Conservation (phyloP, 495 filamentous ascomycete genomes). For the Lineolata rhizophorae region DNA sequence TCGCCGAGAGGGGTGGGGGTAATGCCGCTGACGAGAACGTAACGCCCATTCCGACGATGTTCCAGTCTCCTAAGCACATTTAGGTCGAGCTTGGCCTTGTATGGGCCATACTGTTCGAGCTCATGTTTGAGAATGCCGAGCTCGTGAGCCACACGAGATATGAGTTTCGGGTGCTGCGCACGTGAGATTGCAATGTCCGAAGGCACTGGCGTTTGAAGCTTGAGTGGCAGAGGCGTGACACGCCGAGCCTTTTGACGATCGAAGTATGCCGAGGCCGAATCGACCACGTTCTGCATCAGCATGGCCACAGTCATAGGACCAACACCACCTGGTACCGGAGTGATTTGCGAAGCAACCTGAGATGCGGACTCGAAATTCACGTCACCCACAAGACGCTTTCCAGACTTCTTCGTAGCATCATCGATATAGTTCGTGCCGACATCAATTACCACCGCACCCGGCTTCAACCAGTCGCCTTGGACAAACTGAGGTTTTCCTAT, state of each 20-base stretch:
- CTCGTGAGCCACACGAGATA: constrained; percentile 65
- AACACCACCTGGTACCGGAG: constrained; percentile 88
- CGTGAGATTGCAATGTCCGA: constrained; percentile 87
- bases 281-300: constrained; percentile 83
- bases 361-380: constrained; percentile 77
- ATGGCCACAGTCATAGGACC: constrained; percentile 98
- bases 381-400: constrained; percentile 82
- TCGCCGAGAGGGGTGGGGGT: constrained; percentile 95
- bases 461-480: constrained; percentile 88
- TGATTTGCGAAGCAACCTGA: constrained; percentile 83
- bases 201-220: constrained; percentile 53
- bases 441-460: constrained; percentile 84
- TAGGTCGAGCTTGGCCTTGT: constrained; percentile 88
- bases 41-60: constrained; percentile 72
- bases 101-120: constrained; percentile 80
- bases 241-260: constrained; percentile 56
- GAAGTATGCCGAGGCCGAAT: constrained; percentile 58
- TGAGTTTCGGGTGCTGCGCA: constrained; percentile 71
- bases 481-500: constrained; percentile 77
- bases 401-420: constrained; percentile 87
- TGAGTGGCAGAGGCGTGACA: constrained; percentile 58
- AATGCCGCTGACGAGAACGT: constrained; percentile 83
- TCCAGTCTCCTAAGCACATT: constrained; percentile 56
- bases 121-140: constrained; percentile 69
- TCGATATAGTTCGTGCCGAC: constrained; percentile 93